Percentiles rank a stretch among this genome's conserved stretches.
Conservation (phyloP, 768 basidiomycete genomes). For the Mycena floridula region DNA sequence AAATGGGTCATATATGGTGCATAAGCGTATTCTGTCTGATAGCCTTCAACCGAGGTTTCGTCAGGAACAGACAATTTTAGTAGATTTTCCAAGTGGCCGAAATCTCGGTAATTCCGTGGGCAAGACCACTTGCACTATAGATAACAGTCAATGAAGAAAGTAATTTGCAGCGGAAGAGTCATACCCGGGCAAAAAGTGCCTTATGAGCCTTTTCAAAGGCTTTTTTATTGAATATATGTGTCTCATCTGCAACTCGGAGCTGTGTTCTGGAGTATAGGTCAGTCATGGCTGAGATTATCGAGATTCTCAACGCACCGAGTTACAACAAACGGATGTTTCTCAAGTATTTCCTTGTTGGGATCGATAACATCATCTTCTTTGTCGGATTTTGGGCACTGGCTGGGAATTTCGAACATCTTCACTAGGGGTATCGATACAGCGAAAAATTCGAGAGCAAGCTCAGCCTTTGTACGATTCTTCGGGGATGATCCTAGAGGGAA, state of each 20-base stretch:
- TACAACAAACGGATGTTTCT: constrained; percentile 1
- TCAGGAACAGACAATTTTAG: not conserved
- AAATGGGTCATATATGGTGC: not conserved
- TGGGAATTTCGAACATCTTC: not conserved
- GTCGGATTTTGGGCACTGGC: constrained; percentile 1
- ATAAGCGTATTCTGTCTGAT: not conserved
- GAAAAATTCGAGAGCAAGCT: too few species aligned
- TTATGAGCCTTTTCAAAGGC: not conserved
- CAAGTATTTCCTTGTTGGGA: not conserved
- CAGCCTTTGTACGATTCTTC: too few species aligned
- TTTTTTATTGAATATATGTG: not conserved
- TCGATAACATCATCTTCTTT: not conserved
- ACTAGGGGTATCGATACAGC: too few species aligned
- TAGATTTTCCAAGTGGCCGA: not conserved
- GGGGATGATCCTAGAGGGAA: too few species aligned
- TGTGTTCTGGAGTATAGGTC: not conserved
- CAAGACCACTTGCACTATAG: not conserved
- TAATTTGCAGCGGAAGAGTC: too few species aligned
- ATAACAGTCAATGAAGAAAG: not conserved
- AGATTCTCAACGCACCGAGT: constrained; percentile 1
- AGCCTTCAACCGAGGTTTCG: not conserved
- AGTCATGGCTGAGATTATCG: not conserved
- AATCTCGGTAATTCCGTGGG: not conserved
- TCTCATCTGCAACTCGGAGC: not conserved
- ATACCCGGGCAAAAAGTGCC: too few species aligned